A percentile compares a stretch with the other conserved stretches of the same genome.
These are phyloP conservation scores for Crithidia thermophila DNA, from an alignment of 208 protist species.

Conservation along the genomic window DNA sequence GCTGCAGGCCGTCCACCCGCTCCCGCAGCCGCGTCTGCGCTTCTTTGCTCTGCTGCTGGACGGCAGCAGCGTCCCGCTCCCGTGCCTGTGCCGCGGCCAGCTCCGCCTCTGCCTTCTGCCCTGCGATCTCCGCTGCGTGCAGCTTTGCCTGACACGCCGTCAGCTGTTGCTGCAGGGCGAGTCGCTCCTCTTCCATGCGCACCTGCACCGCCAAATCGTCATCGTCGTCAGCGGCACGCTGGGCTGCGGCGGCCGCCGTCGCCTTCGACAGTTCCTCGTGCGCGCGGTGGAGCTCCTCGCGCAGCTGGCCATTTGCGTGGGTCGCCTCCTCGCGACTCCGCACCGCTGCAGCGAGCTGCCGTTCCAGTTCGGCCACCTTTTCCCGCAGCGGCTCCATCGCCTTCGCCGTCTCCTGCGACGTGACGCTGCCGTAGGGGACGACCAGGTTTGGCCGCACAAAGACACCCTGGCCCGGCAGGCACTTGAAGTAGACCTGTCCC, in stretches of 20 bases:
- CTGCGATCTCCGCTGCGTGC: background rate
- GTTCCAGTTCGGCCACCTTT: background rate
- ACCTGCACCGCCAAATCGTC: constrained; percentile 22
- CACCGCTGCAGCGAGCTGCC: constrained; percentile 3
- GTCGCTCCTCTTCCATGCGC: constrained; percentile 16
- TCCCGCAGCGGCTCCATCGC: background rate
- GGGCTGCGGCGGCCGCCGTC: background rate
- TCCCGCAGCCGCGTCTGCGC: constrained; percentile 4
- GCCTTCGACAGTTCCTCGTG: background rate
- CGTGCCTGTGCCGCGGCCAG: constrained; percentile 3
- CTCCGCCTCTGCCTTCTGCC: background rate
- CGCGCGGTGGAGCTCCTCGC: background rate
- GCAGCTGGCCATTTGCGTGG: background rate
- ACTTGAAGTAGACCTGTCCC: constrained; percentile 51
- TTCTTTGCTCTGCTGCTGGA: background rate
- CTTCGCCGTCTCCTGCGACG: background rate
- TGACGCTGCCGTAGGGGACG: constrained; percentile 20
- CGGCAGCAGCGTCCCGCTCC: background rate
- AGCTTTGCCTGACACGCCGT: constrained; percentile 12
- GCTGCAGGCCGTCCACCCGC: background rate
- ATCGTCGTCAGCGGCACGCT: constrained; percentile 10
- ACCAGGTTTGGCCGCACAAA: constrained; percentile 65
- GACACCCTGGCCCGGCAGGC: constrained; percentile 50
- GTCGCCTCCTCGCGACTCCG: background rate
- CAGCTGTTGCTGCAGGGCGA: constrained; percentile 8